A percentile compares a stretch with the other conserved stretches of the same genome.
Evolutionary conservation across 768 basidiomycete genomes (phyloP).

Genomic region (Phlebiopsis gigantea): DNA sequence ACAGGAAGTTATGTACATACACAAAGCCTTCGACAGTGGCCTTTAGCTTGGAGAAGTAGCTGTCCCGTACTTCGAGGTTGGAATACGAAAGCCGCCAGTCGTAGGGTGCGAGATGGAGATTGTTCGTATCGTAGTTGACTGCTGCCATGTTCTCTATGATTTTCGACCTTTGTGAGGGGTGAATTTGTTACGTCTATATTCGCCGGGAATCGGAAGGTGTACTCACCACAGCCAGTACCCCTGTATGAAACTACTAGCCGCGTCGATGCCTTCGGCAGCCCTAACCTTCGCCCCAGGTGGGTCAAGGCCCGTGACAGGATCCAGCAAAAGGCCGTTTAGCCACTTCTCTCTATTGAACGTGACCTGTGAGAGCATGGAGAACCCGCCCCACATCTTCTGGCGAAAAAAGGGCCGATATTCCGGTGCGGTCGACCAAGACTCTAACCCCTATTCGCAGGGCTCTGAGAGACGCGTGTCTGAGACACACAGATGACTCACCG

Average conservation of each 20-base stretch:
- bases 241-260: constrained; percentile 79
- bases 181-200: background rate
- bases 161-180: constrained; percentile 55
- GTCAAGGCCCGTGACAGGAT: constrained; percentile 88
- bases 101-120: constrained; percentile 78
- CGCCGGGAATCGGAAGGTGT: background rate
- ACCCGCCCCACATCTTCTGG: constrained; percentile 79
- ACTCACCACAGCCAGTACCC: constrained; percentile 92
- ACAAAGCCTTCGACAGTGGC: constrained; percentile 74
- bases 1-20: constrained; percentile 30
- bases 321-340: constrained; percentile 87
- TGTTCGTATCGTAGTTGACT: constrained; percentile 90
- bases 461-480: constrained; percentile 3
- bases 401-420: constrained; percentile 88
- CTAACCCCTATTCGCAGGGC: constrained; percentile 51
- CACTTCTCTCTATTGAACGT: constrained; percentile 84
- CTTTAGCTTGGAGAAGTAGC: constrained; percentile 84
- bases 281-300: constrained; percentile 81
- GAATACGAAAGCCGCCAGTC: constrained; percentile 88
- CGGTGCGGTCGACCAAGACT: constrained; percentile 89
- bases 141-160: constrained; percentile 93
- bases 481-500: constrained; percentile 50
- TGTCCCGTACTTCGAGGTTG: constrained; percentile 89
- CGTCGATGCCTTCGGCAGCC: constrained; percentile 89
- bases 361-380: constrained; percentile 79